Conservation (phyloP, 305 asterid genomes). For the Solanum hybrid region DNA sequence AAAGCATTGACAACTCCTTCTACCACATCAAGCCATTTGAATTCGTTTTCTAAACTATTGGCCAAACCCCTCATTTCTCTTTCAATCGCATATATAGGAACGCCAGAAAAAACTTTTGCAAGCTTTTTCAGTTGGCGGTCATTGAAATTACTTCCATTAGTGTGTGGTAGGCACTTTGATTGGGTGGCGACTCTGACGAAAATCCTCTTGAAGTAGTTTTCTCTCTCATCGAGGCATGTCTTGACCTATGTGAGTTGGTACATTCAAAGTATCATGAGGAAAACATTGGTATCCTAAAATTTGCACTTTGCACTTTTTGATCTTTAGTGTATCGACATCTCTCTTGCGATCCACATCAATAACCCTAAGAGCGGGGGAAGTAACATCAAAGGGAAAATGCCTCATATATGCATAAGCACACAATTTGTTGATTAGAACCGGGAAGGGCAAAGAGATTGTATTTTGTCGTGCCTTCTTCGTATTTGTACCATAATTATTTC, state of each 20-base stretch:
- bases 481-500: neutral
- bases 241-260: neutral
- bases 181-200: neutral
- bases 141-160: neutral
- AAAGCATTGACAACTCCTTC: neutral
- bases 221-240: neutral
- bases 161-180: neutral
- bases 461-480: neutral
- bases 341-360: neutral
- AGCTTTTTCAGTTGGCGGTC: neutral
- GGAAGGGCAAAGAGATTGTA: neutral
- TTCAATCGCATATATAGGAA: too few relatives aligned
- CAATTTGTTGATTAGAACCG: neutral
- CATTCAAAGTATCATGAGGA: neutral
- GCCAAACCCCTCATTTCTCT: neutral
- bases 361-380: neutral
- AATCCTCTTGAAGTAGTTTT: neutral
- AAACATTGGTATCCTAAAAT: neutral
- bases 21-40: neutral
- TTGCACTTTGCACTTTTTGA: neutral
- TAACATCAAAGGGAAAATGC: neutral
- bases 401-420: neutral
- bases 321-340: neutral
- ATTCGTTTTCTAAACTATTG: neutral
- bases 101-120: neutral